These are phyloP conservation scores for Cercophora samala DNA, from an alignment of 495 filamentous ascomycete genomes.

Conservation along the genomic window DNA sequence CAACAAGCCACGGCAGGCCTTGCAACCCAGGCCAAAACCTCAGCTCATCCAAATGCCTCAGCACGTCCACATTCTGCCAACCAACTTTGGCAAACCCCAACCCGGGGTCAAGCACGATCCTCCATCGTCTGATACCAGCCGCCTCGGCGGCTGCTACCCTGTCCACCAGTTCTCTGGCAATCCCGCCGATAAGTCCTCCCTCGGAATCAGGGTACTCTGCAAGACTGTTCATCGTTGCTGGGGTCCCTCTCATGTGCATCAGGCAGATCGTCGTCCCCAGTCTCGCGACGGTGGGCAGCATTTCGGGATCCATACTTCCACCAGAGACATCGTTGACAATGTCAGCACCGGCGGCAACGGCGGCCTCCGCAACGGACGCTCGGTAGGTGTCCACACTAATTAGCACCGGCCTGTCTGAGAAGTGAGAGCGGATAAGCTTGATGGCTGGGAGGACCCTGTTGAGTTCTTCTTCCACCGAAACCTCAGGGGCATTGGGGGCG, in stretches of 20 bases:
- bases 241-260: slow-evolving; percentile 94
- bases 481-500: slow-evolving; percentile 64
- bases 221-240: slow-evolving; percentile 72
- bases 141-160: slow-evolving; percentile 74
- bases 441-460: slow-evolving; percentile 76
- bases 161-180: slow-evolving; percentile 64
- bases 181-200: slow-evolving; percentile 65
- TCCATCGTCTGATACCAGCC: slow-evolving; percentile 85
- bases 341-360: slow-evolving; percentile 78
- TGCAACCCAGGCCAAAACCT: slow-evolving; percentile 60
- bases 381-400: slow-evolving; percentile 94
- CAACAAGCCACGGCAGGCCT: slow-evolving; percentile 84
- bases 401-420: slow-evolving; percentile 57
- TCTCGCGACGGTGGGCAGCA: slow-evolving; percentile 76
- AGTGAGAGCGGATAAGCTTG: slow-evolving; percentile 63
- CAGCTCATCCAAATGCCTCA: slow-evolving; percentile 63
- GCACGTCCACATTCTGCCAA: slow-evolving; percentile 74
- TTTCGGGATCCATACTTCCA: slow-evolving; percentile 71
- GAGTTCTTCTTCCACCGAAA: slow-evolving; percentile 70
- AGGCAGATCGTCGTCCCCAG: slow-evolving; percentile 80
- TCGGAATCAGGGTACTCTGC: slow-evolving; percentile 59
- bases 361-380: slow-evolving; percentile 75
- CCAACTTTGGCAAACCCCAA: slow-evolving; percentile 88
- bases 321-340: slow-evolving; percentile 95
- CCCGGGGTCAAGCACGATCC: slow-evolving; percentile 90